These are phyloP conservation scores for Stephanodiscus triporus DNA, from an alignment of 108 stramenopile species.

Conservation along the genomic window DNA sequence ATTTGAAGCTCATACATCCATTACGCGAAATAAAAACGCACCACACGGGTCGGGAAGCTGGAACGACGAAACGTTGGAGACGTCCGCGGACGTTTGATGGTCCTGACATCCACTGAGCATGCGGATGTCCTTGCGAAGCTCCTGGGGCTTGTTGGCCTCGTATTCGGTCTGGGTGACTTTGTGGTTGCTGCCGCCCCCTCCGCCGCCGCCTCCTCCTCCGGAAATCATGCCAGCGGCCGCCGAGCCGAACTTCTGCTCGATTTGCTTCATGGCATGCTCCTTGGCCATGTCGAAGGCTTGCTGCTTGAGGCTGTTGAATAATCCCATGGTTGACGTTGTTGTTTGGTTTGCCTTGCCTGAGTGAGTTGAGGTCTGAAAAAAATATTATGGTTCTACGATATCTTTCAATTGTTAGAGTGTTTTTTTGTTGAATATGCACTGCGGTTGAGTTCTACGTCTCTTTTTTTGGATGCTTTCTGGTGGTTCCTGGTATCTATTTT, in stretches of 20 bases:
- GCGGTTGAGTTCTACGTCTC: no score
- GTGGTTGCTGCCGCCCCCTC: neutral
- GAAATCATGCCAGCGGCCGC: slow-evolving; percentile 13
- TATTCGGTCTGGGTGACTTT: slow-evolving; percentile 16
- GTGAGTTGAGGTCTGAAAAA: no score
- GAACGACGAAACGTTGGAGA: slow-evolving; percentile 64
- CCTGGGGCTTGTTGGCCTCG: slow-evolving; percentile 40
- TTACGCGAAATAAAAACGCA: neutral
- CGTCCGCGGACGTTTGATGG: slow-evolving; percentile 64
- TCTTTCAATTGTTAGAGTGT: no score
- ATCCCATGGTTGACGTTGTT: neutral
- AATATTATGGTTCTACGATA: no score
- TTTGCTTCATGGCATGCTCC: slow-evolving; percentile 11
- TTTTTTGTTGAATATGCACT: no score
- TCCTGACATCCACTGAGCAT: slow-evolving; percentile 70
- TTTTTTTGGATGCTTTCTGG: no score
- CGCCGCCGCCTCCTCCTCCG: neutral
- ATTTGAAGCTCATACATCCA: neutral
- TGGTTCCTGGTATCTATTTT: no score
- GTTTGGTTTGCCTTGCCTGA: no score
- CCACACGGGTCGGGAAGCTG: slow-evolving; percentile 71
- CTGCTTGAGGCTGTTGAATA: slow-evolving; percentile 8
- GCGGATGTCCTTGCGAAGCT: slow-evolving; percentile 50
- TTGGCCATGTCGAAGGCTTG: slow-evolving; percentile 13
- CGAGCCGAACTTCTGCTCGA: neutral